Base-by-base conservation (phyloP, 441 rosid genomes). In the Pelargonium citronellum region DNA sequence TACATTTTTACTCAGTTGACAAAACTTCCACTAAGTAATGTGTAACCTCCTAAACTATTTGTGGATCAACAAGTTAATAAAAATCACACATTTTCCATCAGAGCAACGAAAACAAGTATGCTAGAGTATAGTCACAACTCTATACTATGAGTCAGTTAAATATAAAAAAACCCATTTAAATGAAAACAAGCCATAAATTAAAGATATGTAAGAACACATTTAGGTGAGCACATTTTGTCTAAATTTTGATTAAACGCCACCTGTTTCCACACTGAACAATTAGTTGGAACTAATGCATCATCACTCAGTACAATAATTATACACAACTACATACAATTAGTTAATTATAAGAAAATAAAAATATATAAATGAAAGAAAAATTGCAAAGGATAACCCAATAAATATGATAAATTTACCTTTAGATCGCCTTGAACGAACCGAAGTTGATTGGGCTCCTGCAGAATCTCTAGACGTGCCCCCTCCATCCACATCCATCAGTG, bases 401-500 rank as follows among this genome's bases (percentile, higher is more conserved):
- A 30, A 27, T 22, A 62, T 4, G 24, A 22, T 7, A 19, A n/a
- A 64, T 73, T 68, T 30, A 87, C 87, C 87, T 74, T 76, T 76
- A 2, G 72, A 30, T 74, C 77, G 73, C 15, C 79, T 34, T 4
- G 87, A 79, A 61, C 71, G 81, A 66, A 80, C 65, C 22, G 73
- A 80, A 44, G 80, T 71, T 0, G 82, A 44, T 43, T 64, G 83
- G 67, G 46, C 78, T 57, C 53, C 64, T 43, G 44, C 44, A 20
- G 73, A 73, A 79, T 73, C 78, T 70, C 79, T 60, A 7, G 79
- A 70, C 51, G 70, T 24, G 69, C 73, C 75, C 53, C 73, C 78
- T 62, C 80, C 82, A 22, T 80, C 87, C 74, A 79, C 75, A 37
- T 84, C 85, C 88, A 85, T 83, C 77, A 74, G 44, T 66, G 62